These are phyloP conservation scores for Fraxinus americana DNA, from an alignment of 257 asterid species.

Conservation along the genomic window DNA sequence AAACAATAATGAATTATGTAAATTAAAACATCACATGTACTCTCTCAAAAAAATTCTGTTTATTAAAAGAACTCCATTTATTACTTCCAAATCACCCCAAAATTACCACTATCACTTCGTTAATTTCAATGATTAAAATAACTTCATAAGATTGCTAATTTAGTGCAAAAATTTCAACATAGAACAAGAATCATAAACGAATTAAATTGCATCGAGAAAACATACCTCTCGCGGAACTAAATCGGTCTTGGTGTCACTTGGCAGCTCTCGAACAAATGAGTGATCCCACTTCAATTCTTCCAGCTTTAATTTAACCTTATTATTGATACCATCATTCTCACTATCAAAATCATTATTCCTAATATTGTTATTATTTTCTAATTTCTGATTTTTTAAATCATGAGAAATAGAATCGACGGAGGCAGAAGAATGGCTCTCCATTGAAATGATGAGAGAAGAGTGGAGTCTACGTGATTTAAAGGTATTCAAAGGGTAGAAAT, in stretches of 20 bases:
- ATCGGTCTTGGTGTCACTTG: conserved; percentile 83
- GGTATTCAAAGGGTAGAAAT: conserved; percentile 32
- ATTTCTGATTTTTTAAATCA: conserved; percentile 57
- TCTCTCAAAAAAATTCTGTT: neutral
- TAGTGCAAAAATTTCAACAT: neutral
- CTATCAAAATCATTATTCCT: conserved; percentile 9
- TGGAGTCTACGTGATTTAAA: conserved; percentile 38
- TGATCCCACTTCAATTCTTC: conserved; percentile 87
- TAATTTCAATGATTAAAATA: neutral
- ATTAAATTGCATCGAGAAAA: conserved; percentile 3
- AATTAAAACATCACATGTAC: neutral
- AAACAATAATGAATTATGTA: neutral
- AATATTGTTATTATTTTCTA: conserved; percentile 29
- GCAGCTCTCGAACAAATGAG: conserved; percentile 87
- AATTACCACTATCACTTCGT: neutral
- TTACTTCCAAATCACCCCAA: neutral
- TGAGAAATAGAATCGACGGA: conserved; percentile 66
- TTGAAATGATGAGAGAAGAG: conserved; percentile 38
- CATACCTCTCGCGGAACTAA: conserved; percentile 72
- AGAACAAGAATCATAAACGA: neutral
- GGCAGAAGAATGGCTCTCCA: conserved; percentile 54
- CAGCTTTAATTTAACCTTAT: conserved; percentile 53
- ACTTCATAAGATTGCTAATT: conserved; percentile 13
- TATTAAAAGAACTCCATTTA: neutral
- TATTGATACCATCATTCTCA: conserved; percentile 11